A percentile compares a stretch with the other conserved stretches of the same genome.
phyloP scores from a whole-genome alignment of 768 basidiomycete species.

The Suillus ampliporus region DNA sequence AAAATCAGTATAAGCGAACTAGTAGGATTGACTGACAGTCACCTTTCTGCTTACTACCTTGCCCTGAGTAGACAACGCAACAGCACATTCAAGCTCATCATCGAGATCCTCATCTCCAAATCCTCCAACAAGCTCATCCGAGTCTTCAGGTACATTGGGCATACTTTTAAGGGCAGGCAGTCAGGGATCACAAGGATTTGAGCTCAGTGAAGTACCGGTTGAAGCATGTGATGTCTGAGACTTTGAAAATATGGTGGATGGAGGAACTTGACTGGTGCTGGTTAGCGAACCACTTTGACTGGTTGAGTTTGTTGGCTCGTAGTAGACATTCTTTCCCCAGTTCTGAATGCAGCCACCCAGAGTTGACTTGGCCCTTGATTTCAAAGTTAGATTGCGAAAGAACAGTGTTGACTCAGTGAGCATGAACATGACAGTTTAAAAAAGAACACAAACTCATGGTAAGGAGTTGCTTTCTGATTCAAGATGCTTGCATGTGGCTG shows the following conservation, averaged over 20 bases:
- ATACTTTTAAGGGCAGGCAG: neutral
- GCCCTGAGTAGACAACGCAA: neutral
- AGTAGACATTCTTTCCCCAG: neutral
- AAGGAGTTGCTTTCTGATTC: neutral
- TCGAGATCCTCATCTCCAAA: neutral
- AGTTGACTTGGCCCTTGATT: neutral
- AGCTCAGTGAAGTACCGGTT: neutral
- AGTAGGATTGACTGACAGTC: neutral
- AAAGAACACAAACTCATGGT: neutral
- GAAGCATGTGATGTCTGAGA: neutral
- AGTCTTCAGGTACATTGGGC: neutral
- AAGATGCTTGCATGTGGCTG: neutral
- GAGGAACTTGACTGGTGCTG: neutral
- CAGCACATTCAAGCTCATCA: neutral
- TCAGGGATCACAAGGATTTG: neutral
- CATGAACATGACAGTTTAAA: conserved; percentile 4
- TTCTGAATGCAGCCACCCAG: neutral
- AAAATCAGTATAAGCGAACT: neutral
- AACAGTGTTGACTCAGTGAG: conserved; percentile 13
- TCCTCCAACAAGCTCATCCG: conserved; percentile 1
- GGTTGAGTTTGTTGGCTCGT: neutral
- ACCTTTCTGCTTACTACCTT: neutral
- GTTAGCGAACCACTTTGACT: neutral
- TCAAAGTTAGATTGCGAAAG: conserved; percentile 5
- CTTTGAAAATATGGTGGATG: neutral